Percentiles rank a stretch among this genome's conserved stretches.
These are phyloP conservation scores for Fusarium sp. DNA, from an alignment of 2,329 filamentous ascomycete genomes.

Conservation along the genomic window DNA sequence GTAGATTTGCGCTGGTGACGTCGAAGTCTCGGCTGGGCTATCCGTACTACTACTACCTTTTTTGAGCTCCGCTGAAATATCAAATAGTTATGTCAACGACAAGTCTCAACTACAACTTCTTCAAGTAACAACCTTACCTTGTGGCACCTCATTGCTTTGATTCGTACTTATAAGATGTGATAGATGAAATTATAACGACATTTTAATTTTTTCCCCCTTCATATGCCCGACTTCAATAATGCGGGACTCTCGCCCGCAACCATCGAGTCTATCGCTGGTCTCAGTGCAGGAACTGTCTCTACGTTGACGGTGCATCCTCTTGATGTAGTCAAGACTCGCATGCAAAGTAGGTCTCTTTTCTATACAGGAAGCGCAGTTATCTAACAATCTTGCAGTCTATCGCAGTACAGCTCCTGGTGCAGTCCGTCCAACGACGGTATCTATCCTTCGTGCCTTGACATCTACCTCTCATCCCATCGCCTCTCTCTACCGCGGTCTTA, in stretches of 20 bases:
- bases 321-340: slow-evolving; percentile 94
- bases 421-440: slow-evolving; percentile 59
- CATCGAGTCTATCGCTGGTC: slow-evolving; percentile 89
- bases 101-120: neutral
- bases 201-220: slow-evolving; percentile 36
- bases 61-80: slow-evolving; percentile 34
- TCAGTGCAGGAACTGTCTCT: slow-evolving; percentile 86
- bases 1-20: slow-evolving; percentile 27
- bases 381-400: slow-evolving; percentile 57
- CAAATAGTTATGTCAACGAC: slow-evolving; percentile 25
- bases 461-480: slow-evolving; percentile 66
- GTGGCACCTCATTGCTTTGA: neutral
- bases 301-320: slow-evolving; percentile 91
- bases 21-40: slow-evolving; percentile 32
- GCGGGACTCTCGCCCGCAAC: slow-evolving; percentile 77
- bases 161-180: slow-evolving; percentile 41
- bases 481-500: slow-evolving; percentile 88
- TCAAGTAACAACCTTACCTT: slow-evolving; percentile 1
- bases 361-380: neutral
- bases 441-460: slow-evolving; percentile 63
- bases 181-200: slow-evolving; percentile 16
- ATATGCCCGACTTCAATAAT: slow-evolving; percentile 61
- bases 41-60: slow-evolving; percentile 3
- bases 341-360: slow-evolving; percentile 75
- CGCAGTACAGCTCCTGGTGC: slow-evolving; percentile 55